Evolutionary conservation across 1,139 yeast genomes (phyloP).

Genomic region (Hansenula sp.): DNA sequence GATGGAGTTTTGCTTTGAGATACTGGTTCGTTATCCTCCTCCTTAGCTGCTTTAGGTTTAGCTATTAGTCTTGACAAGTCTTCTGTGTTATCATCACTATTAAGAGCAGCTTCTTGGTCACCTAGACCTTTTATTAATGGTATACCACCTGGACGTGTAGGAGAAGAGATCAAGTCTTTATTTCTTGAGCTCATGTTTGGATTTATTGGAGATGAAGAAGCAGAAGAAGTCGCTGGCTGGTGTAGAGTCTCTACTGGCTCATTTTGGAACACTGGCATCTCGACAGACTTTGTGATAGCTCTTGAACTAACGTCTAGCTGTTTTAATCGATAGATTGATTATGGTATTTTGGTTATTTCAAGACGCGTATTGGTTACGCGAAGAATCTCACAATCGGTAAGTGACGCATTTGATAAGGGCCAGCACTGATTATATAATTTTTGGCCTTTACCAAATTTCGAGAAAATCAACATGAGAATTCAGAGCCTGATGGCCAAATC

Average conservation of each 20-base stretch:
- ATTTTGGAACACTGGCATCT: slow-evolving; percentile 20
- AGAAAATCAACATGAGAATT: neutral
- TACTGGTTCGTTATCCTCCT: neutral
- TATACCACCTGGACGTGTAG: slow-evolving; percentile 9
- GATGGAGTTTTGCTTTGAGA: slow-evolving; percentile 34
- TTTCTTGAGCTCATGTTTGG: slow-evolving; percentile 12
- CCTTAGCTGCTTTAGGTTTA: neutral
- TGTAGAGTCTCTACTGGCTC: slow-evolving; percentile 6
- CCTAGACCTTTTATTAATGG: neutral
- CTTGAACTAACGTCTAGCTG: too few relatives aligned
- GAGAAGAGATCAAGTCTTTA: slow-evolving; percentile 13
- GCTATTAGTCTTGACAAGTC: neutral
- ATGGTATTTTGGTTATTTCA: neutral
- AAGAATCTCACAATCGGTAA: neutral
- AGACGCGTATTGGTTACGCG: slow-evolving; percentile 2
- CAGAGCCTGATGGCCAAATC: neutral
- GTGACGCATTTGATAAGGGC: too few relatives aligned
- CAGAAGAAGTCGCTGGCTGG: slow-evolving; percentile 16
- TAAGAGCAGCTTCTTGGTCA: neutral
- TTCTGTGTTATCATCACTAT: slow-evolving; percentile 3
- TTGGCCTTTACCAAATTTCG: neutral
- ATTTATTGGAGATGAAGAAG: slow-evolving; percentile 17
- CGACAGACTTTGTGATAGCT: too few relatives aligned
- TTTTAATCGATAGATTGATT: neutral
- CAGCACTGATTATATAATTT: neutral